A percentile compares a stretch with the other conserved stretches of the same genome.
phyloP scores from a whole-genome alignment of 139 green algal genomes.

The Marvania coccoides region DNA sequence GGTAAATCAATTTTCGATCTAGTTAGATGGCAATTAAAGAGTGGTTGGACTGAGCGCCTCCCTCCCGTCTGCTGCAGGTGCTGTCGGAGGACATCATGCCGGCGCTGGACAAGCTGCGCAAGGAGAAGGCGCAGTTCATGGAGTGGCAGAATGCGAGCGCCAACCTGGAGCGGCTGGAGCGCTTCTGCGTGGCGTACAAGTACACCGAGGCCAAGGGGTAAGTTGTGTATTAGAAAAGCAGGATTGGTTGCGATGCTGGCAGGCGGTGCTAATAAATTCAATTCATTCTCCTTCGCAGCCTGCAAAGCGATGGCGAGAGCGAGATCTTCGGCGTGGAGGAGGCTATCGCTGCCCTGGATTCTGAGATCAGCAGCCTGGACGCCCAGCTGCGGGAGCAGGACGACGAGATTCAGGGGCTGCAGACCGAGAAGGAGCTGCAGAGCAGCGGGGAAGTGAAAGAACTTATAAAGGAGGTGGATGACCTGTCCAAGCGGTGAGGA shows the following conservation, averaged over 20 bases:
- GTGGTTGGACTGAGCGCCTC: too few relatives aligned
- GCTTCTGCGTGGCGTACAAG: conserved; percentile 80
- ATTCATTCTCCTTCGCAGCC: background rate
- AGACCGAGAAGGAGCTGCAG: conserved; percentile 53
- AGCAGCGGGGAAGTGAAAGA: conserved; percentile 43
- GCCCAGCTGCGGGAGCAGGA: conserved; percentile 22
- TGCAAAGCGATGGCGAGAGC: conserved; percentile 20
- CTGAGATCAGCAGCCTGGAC: conserved; percentile 1
- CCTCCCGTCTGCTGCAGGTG: conserved; percentile 45
- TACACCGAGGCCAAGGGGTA: conserved; percentile 52
- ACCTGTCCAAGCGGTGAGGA: conserved; percentile 45
- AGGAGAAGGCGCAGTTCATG: conserved; percentile 75
- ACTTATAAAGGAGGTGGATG: conserved; percentile 39
- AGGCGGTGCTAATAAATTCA: background rate
- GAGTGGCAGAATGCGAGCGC: conserved; percentile 54
- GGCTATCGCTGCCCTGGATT: conserved; percentile 17
- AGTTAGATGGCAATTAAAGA: background rate
- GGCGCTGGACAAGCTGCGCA: conserved; percentile 71
- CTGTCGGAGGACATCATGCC: conserved; percentile 87
- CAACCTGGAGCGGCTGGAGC: conserved; percentile 54
- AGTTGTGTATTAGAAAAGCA: background rate
- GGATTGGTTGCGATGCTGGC: background rate
- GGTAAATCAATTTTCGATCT: conserved; percentile 29
- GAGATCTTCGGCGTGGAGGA: conserved; percentile 1
- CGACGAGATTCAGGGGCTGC: conserved; percentile 32